Percentiles rank a stretch among this genome's conserved stretches.
Conservation (phyloP, 1,139 yeast species). For the Saccharomyces uvarum region DNA sequence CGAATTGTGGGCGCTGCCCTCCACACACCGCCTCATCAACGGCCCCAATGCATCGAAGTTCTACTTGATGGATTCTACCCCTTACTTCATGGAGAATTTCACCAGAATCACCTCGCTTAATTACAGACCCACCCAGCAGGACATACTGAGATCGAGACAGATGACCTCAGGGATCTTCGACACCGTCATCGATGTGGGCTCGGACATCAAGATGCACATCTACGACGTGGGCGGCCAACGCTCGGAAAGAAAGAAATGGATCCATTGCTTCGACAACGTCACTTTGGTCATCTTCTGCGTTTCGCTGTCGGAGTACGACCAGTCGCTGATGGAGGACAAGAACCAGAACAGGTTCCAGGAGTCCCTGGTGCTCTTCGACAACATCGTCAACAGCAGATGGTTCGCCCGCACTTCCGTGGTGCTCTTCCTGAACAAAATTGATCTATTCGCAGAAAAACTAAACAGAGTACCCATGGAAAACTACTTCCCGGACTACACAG, state of each 20-base stretch:
- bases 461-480: conserved; percentile 75
- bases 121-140: conserved; percentile 68
- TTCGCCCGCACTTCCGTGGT: conserved; percentile 81
- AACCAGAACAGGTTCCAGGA: conserved; percentile 78
- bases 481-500: conserved; percentile 84
- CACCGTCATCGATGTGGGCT: conserved; percentile 68
- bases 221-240: conserved; percentile 94
- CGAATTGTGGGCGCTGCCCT: conserved; percentile 50
- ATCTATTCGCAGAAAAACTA: conserved; percentile 78
- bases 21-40: conserved; percentile 50
- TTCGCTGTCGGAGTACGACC: conserved; percentile 85
- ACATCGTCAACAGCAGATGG: conserved; percentile 92
- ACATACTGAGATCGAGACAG: conserved; percentile 78
- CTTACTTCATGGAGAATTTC: conserved; percentile 66
- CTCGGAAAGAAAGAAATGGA: conserved; percentile 91
- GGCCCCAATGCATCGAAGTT: conserved; percentile 59
- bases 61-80: conserved; percentile 81
- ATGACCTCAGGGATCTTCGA: conserved; percentile 92
- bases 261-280: conserved; percentile 89
- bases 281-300: conserved; percentile 85
- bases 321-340: conserved; percentile 71
- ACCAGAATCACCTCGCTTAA: conserved; percentile 52
- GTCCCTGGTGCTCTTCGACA: conserved; percentile 75
- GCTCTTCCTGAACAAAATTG: conserved; percentile 80
- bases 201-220: conserved; percentile 61